phyloP scores from a whole-genome alignment of 805 yeast genomes.

The Ogataea glucozyma region DNA sequence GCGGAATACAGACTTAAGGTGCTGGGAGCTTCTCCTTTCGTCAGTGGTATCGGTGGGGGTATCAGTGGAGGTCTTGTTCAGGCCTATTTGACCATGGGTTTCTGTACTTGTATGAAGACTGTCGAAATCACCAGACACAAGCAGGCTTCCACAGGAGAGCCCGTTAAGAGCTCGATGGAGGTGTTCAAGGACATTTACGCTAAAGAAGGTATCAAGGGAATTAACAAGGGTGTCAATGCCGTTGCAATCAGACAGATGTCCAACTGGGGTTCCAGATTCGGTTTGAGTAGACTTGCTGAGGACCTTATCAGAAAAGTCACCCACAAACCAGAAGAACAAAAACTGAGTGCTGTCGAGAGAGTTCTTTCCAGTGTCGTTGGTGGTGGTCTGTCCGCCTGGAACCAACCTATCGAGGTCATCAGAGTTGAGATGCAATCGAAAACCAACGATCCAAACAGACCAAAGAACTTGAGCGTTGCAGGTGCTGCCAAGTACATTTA shows the following conservation, averaged over 20 bases:
- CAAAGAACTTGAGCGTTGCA: slow-evolving; percentile 79
- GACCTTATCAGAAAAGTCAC: slow-evolving; percentile 67
- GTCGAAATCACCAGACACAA: slow-evolving; percentile 94
- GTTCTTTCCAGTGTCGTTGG: slow-evolving; percentile 85
- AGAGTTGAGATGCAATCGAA: slow-evolving; percentile 98
- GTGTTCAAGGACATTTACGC: slow-evolving; percentile 83
- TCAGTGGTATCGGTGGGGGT: slow-evolving; percentile 94
- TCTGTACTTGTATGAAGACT: slow-evolving; percentile 98
- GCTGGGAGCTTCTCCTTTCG: slow-evolving; percentile 68
- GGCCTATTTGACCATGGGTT: slow-evolving; percentile 95
- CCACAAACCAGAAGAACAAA: slow-evolving; percentile 56
- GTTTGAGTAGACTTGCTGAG: slow-evolving; percentile 89
- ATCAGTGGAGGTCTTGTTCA: slow-evolving; percentile 95
- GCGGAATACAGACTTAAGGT: slow-evolving; percentile 75
- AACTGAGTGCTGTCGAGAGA: slow-evolving; percentile 75
- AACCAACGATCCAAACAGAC: slow-evolving; percentile 93
- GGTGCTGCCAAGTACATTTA: slow-evolving; percentile 83
- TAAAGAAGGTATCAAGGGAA: slow-evolving; percentile 90
- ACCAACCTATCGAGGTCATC: slow-evolving; percentile 97
- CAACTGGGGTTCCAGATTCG: slow-evolving; percentile 98
- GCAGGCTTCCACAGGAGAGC: slow-evolving; percentile 65
- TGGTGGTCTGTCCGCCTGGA: slow-evolving; percentile 98
- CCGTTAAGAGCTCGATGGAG: slow-evolving; percentile 73
- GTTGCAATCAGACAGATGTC: slow-evolving; percentile 99
- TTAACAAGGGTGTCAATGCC: slow-evolving; percentile 97